phyloP scores from a whole-genome alignment of 208 protist genomes.

The Leishmania lainsoni region DNA sequence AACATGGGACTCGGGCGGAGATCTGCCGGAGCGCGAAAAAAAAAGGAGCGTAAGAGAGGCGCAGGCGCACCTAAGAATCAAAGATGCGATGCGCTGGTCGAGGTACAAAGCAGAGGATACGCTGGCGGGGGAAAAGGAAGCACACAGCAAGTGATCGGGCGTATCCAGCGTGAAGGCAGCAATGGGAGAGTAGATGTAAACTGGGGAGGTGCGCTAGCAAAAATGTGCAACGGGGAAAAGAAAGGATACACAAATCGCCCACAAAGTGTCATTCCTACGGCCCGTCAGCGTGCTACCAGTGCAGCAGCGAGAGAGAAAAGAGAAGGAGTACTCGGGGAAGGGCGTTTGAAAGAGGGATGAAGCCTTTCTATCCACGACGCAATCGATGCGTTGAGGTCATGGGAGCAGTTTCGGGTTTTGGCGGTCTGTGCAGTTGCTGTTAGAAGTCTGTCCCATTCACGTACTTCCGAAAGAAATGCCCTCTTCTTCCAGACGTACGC shows the following conservation, averaged over 20 bases:
- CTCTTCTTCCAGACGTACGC: neutral
- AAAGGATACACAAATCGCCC: neutral
- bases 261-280: neutral
- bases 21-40: neutral
- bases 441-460: no score
- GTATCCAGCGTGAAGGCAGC: neutral
- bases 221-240: no score
- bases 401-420: neutral
- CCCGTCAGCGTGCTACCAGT: neutral
- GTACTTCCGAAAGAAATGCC: neutral
- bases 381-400: neutral
- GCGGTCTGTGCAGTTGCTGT: neutral
- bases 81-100: neutral
- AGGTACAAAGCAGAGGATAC: no score
- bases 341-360: neutral
- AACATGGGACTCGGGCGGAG: slow-evolving; percentile 14
- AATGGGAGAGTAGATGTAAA: neutral
- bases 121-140: neutral
- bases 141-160: neutral
- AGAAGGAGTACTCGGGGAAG: neutral
- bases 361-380: neutral
- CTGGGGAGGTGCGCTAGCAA: neutral
- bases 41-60: neutral
- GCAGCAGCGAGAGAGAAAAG: neutral
- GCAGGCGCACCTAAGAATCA: neutral